Evolutionary conservation across 2,329 filamentous ascomycete species (phyloP).

Genomic region (Alternaria conjuncta): DNA sequence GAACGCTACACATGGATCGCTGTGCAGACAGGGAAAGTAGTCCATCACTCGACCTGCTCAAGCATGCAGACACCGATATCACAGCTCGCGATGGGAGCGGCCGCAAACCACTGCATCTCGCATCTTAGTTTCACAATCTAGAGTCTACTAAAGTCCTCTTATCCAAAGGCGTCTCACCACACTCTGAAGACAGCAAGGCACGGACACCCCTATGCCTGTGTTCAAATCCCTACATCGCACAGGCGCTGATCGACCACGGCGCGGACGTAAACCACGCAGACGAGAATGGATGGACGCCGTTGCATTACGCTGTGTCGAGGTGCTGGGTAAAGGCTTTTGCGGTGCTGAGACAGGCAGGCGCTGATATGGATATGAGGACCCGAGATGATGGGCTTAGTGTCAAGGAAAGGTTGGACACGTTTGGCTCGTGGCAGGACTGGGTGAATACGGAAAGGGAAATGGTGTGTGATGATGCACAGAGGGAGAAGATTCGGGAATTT

Average conservation of each 20-base stretch:
- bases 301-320: constrained; percentile 2
- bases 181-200: neutral
- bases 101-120: constrained; percentile 8
- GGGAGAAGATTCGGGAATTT: neutral
- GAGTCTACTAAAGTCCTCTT: neutral
- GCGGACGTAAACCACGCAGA: neutral
- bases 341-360: neutral
- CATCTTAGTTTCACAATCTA: neutral
- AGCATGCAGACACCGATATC: neutral
- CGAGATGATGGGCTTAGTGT: neutral
- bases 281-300: neutral
- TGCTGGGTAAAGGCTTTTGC: neutral
- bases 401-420: neutral
- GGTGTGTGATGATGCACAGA: neutral
- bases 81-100: neutral
- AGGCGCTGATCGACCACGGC: neutral
- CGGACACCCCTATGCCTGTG: neutral
- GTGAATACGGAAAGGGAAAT: neutral
- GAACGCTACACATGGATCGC: neutral
- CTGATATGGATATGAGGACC: neutral
- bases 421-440: neutral
- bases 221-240: neutral
- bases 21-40: neutral
- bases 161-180: neutral
- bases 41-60: constrained; percentile 15